phyloP scores from a whole-genome alignment of 495 filamentous ascomycete species.

The Lophiostoma macrostomum region DNA sequence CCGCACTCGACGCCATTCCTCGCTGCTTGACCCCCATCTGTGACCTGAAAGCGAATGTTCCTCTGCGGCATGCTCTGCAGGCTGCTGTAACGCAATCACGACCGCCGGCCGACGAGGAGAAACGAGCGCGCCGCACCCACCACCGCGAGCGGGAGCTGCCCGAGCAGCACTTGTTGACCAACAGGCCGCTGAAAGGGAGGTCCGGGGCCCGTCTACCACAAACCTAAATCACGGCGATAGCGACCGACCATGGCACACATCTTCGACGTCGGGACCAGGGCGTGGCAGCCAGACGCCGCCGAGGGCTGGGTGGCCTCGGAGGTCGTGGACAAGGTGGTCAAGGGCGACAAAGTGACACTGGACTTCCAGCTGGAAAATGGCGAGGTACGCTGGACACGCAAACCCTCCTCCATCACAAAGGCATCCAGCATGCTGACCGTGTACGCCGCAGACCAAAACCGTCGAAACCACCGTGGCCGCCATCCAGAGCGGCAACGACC shows the following conservation, averaged over 20 bases:
- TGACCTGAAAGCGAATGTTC: background rate
- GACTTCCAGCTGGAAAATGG: conserved; percentile 86
- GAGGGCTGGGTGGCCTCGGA: conserved; percentile 98
- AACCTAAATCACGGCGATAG: background rate
- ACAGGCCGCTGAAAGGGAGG: conserved; percentile 14
- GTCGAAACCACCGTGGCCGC: conserved; percentile 76
- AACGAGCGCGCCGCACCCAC: background rate
- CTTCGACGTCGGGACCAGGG: conserved; percentile 95
- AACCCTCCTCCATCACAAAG: background rate
- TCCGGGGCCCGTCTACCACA: background rate
- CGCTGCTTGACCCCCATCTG: background rate
- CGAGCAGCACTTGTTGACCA: conserved; percentile 14
- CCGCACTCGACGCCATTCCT: background rate
- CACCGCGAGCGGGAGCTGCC: conserved; percentile 1
- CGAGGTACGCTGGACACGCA: conserved; percentile 59
- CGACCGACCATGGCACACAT: conserved; percentile 73
- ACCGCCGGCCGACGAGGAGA: background rate
- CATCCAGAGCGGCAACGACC: conserved; percentile 70
- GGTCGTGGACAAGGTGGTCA: conserved; percentile 78
- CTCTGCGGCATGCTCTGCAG: conserved; percentile 1
- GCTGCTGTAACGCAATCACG: background rate
- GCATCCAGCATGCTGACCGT: conserved; percentile 10
- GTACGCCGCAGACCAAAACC: conserved; percentile 60
- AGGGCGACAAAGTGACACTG: conserved; percentile 82
- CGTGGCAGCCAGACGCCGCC: conserved; percentile 92